Evolutionary conservation across 1,139 yeast genomes (phyloP).

Genomic region (Diutina pseudorugosa): DNA sequence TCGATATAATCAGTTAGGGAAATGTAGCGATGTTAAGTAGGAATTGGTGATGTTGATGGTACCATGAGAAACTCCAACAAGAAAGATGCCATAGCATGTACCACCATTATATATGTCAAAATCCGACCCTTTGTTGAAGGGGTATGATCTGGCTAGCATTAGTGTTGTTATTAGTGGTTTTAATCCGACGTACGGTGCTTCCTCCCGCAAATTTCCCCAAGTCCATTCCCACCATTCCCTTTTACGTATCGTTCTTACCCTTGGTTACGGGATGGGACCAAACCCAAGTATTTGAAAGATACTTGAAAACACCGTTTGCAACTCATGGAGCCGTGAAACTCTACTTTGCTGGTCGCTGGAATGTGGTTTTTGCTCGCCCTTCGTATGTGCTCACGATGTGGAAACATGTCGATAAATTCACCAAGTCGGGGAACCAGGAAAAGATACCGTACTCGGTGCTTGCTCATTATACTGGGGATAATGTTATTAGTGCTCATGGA

Average conservation of each 20-base stretch:
- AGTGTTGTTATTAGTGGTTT: background rate
- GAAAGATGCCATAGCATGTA: too few relatives aligned
- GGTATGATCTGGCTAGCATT: background rate
- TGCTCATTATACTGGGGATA: slow-evolving; percentile 50
- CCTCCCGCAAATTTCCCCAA: slow-evolving; percentile 9
- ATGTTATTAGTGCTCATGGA: slow-evolving; percentile 51
- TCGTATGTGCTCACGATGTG: slow-evolving; percentile 34
- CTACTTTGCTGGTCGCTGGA: slow-evolving; percentile 55
- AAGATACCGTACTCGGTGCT: slow-evolving; percentile 47
- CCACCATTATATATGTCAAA: too few relatives aligned
- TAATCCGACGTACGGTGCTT: background rate
- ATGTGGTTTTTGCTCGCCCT: slow-evolving; percentile 40
- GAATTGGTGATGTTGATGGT: too few relatives aligned
- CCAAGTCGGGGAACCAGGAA: slow-evolving; percentile 49
- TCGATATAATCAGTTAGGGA: too few relatives aligned
- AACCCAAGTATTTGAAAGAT: slow-evolving; percentile 26
- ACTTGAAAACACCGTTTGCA: slow-evolving; percentile 11
- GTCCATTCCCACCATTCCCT: slow-evolving; percentile 49
- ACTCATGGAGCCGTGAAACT: slow-evolving; percentile 45
- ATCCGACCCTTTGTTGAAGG: too few relatives aligned
- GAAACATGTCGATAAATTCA: slow-evolving; percentile 36
- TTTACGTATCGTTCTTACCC: slow-evolving; percentile 44
- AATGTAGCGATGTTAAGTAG: too few relatives aligned
- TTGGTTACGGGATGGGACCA: slow-evolving; percentile 36
- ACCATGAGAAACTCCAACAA: too few relatives aligned